phyloP scores from a whole-genome alignment of 2,329 filamentous ascomycete species.

The Pestalotiopsis sp. region DNA sequence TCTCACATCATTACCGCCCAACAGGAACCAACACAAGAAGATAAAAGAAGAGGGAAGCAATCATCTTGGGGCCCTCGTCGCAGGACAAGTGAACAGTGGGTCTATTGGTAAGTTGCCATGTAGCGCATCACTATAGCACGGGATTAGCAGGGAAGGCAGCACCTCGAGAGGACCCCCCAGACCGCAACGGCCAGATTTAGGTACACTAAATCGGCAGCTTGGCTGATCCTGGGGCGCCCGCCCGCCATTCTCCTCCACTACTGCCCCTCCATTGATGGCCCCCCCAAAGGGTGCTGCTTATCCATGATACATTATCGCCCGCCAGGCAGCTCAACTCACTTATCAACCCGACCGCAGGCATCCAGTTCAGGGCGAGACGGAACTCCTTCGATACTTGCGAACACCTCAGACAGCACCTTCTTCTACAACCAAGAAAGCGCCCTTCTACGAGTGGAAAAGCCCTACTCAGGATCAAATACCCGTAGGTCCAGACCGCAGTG shows the following conservation, averaged over 20 bases:
- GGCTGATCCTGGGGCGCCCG: not conserved
- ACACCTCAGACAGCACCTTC: not conserved
- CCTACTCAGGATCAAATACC: not conserved
- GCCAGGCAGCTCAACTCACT: not conserved
- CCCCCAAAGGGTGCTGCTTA: not conserved
- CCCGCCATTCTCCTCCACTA: not conserved
- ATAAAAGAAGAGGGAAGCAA: no score
- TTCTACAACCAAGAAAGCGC: not conserved
- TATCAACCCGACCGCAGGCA: slow-evolving; percentile 1
- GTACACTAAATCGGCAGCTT: not conserved
- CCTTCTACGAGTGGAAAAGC: not conserved
- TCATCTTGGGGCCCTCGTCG: not conserved
- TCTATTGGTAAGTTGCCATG: not conserved
- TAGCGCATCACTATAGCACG: not conserved
- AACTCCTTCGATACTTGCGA: slow-evolving; percentile 1
- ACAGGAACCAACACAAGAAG: no score
- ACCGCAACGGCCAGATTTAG: not conserved
- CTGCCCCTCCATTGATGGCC: not conserved
- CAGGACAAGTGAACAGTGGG: not conserved
- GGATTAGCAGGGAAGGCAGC: not conserved
- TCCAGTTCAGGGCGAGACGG: not conserved
- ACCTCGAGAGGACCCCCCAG: not conserved
- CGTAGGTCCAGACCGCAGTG: not conserved
- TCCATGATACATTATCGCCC: not conserved
- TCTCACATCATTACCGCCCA: not conserved